These are phyloP conservation scores for Dipteronia sinensis DNA, from an alignment of 345 rosid genomes.

Conservation along the genomic window DNA sequence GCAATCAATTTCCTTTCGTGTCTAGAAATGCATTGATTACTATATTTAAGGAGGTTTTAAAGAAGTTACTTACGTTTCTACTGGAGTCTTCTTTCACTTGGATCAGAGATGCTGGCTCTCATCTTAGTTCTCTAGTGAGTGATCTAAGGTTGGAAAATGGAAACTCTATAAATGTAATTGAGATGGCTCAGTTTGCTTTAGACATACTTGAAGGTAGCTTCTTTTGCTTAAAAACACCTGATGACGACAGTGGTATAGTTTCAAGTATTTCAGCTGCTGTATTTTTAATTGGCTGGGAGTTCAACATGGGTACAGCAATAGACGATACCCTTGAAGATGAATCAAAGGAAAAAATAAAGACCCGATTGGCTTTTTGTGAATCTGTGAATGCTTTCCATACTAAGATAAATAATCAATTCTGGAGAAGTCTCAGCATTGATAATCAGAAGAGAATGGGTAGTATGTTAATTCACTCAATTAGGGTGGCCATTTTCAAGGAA, in stretches of 20 bases:
- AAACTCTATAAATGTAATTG: slow-evolving; percentile 33
- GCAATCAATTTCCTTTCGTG: slow-evolving; percentile 47
- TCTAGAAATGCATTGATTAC: slow-evolving; percentile 53
- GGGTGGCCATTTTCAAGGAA: slow-evolving; percentile 63
- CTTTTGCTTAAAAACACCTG: slow-evolving; percentile 55
- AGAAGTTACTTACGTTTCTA: slow-evolving; percentile 56
- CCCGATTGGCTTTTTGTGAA: slow-evolving; percentile 46
- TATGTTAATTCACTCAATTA: slow-evolving; percentile 53
- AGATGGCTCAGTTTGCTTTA: slow-evolving; percentile 62
- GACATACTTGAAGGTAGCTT: slow-evolving; percentile 65
- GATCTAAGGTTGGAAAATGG: slow-evolving; percentile 29
- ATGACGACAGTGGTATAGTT: slow-evolving; percentile 56
- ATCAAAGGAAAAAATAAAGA: slow-evolving; percentile 32
- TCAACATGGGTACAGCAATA: slow-evolving; percentile 39
- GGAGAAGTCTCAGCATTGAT: slow-evolving; percentile 49
- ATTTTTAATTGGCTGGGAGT: slow-evolving; percentile 72
- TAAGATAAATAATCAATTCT: slow-evolving; percentile 52
- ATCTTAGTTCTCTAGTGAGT: slow-evolving; percentile 37
- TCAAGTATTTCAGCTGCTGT: slow-evolving; percentile 59
- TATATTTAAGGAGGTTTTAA: slow-evolving; percentile 51
- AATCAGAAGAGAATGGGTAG: slow-evolving; percentile 48
- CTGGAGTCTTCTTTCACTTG: slow-evolving; percentile 61
- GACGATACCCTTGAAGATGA: slow-evolving; percentile 41
- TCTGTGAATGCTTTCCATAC: slow-evolving; percentile 41
- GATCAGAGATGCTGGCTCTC: slow-evolving; percentile 51